phyloP scores from a whole-genome alignment of 371 early-diverging fungal genomes.

The Apophysomyces trapeziformis region DNA sequence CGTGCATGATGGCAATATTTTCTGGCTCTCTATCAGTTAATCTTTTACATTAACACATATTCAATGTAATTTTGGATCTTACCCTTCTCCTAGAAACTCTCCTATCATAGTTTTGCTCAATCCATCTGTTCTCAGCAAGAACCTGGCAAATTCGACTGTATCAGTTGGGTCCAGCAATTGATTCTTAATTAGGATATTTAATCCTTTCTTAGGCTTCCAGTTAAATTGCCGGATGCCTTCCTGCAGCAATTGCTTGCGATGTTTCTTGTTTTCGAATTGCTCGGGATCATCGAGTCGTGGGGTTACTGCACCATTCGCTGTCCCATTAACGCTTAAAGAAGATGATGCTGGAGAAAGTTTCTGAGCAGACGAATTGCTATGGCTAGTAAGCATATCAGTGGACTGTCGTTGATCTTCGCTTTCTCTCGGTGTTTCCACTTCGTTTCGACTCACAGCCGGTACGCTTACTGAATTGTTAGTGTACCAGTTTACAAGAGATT shows the following conservation, averaged over 20 bases:
- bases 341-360: constrained; percentile 59
- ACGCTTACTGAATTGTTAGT: constrained; percentile 53
- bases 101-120: constrained; percentile 89
- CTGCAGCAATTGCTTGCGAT: constrained; percentile 78
- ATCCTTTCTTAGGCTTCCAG: constrained; percentile 91
- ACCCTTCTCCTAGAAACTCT: constrained; percentile 94
- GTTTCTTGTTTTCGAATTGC: constrained; percentile 78
- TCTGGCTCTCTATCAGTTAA: constrained; percentile 63
- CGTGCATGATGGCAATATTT: constrained; percentile 92
- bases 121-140: constrained; percentile 77
- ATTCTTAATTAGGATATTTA: constrained; percentile 69
- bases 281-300: constrained; percentile 75
- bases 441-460: constrained; percentile 31
- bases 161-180: constrained; percentile 64
- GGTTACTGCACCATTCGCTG: constrained; percentile 38
- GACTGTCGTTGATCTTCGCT: constrained; percentile 41
- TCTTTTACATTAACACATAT: not conserved
- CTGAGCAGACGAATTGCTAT: constrained; percentile 40
- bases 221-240: constrained; percentile 86
- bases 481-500: constrained; percentile 59
- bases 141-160: constrained; percentile 70
- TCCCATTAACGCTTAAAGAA: constrained; percentile 25
- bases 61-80: constrained; percentile 11
- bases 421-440: constrained; percentile 49
- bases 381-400: constrained; percentile 26